Evolutionary conservation across 208 protist species (phyloP), one percentile per base, ranked within the genome.

Genomic region (Willaertia magna): DNA sequence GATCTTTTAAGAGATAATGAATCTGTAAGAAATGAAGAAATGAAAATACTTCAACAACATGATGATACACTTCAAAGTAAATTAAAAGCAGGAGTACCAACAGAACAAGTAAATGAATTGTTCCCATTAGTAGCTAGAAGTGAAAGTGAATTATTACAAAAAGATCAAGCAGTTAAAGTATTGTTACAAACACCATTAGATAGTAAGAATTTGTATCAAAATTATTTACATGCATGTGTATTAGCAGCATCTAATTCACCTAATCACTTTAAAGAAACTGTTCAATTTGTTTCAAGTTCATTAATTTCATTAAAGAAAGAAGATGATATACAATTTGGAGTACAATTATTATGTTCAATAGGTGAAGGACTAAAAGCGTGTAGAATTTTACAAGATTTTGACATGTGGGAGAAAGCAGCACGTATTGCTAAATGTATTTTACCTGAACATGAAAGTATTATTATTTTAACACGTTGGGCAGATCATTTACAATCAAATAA

Each of bases 321-420:
- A 18, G 40, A 42, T 39, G 78, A 83, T 26, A n/a, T 83, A 22
- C 14, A 83, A 9, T 55, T 55, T 51, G 78, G 78, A 43, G 78
- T 83, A 7, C 34, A 83, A 22, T 42, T 83, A 42, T 43, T 83
- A 7, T 55, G 43, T 20, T 55, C 43, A 2, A 83, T 83, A 20
- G 46, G 46, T 43, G 46, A 83, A 42, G 78, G 78, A 22, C 39
- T 55, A 0, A 83, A 55, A 9, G 78, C 78, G 26, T 83, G 78
- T 52, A 52, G 14, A 42, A 49, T 55, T 49, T 40, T 83, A 12
- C 78, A 83, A 83, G 78, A 83, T 55, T 83, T 55, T 42, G 78
- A 55, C 7, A 30, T 30, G 43, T 83, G 78, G 78, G 78, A 83
- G 18, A 83, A 83, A 42, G 78, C 78, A 42, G 78, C 78, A 26